These are phyloP conservation scores for Didymella keratinophila DNA, from an alignment of 2,329 filamentous ascomycete species.

Conservation along the genomic window DNA sequence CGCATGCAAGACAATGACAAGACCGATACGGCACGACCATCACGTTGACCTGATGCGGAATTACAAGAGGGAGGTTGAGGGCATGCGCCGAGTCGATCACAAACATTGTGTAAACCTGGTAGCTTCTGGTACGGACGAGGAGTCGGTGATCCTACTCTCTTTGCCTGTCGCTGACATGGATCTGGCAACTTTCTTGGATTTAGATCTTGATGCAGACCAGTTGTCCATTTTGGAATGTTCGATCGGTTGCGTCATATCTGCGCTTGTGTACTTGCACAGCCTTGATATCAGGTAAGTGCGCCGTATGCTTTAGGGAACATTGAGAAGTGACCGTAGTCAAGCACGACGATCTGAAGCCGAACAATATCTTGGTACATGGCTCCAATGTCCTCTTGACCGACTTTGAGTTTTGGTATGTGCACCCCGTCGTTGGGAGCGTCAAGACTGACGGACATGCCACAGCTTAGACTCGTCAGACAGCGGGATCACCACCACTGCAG, in stretches of 20 bases:
- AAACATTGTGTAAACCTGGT: background rate
- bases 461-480: too few relatives aligned
- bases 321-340: too few relatives aligned
- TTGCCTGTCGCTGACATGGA: background rate
- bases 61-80: background rate
- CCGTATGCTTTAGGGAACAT: too few relatives aligned
- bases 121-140: background rate
- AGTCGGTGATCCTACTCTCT: background rate
- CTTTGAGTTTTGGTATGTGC: too few relatives aligned
- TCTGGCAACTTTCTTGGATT: background rate
- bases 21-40: background rate
- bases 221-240: background rate
- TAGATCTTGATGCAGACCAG: background rate
- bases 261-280: background rate
- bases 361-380: too few relatives aligned
- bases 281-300: background rate
- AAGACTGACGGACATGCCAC: too few relatives aligned
- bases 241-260: background rate
- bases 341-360: too few relatives aligned
- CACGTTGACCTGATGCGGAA: background rate
- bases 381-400: too few relatives aligned
- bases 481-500: too few relatives aligned
- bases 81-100: background rate
- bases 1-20: background rate
- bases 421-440: too few relatives aligned